phyloP scores from a whole-genome alignment of 495 filamentous ascomycete genomes.

The Neurospora sp. region DNA sequence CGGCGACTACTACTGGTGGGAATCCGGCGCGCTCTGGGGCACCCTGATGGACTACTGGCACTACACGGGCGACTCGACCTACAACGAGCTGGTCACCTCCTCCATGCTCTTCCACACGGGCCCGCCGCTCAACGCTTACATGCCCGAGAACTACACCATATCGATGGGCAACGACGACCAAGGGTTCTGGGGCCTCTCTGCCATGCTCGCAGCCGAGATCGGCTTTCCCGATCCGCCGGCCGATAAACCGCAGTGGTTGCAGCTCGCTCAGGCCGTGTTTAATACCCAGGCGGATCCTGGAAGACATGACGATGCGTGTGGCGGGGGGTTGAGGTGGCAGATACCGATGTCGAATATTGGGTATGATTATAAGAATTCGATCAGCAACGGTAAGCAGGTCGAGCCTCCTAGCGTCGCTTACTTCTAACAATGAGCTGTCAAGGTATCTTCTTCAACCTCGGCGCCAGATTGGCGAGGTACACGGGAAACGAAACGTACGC shows the following conservation, averaged over 20 bases:
- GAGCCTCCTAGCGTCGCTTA: too few relatives aligned
- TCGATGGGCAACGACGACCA: slow-evolving; percentile 69
- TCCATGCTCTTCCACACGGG: slow-evolving; percentile 54
- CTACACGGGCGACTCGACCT: slow-evolving; percentile 53
- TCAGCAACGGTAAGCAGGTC: slow-evolving; percentile 39
- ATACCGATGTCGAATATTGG: slow-evolving; percentile 61
- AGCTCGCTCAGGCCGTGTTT: slow-evolving; percentile 61
- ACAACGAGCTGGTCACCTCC: slow-evolving; percentile 44
- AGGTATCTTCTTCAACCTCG: slow-evolving; percentile 68
- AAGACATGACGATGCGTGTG: slow-evolving; percentile 46
- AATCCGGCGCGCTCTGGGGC: slow-evolving; percentile 28
- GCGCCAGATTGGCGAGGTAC: slow-evolving; percentile 59
- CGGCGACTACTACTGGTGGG: slow-evolving; percentile 46
- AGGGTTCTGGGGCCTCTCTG: slow-evolving; percentile 65
- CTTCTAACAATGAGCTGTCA: not conserved
- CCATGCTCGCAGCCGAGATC: slow-evolving; percentile 59
- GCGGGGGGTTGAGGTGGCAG: slow-evolving; percentile 69
- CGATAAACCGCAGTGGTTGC: slow-evolving; percentile 55
- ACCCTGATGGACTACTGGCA: slow-evolving; percentile 60
- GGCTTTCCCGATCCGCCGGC: slow-evolving; percentile 47
- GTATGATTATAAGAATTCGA: slow-evolving; percentile 59
- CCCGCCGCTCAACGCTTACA: slow-evolving; percentile 45
- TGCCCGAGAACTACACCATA: slow-evolving; percentile 56
- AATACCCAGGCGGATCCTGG: slow-evolving; percentile 51
- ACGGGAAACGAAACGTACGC: slow-evolving; percentile 69